Percentiles rank a stretch among this genome's conserved stretches.
Evolutionary conservation across 1,139 yeast genomes (phyloP).

Genomic region (Geotrichum reessii): DNA sequence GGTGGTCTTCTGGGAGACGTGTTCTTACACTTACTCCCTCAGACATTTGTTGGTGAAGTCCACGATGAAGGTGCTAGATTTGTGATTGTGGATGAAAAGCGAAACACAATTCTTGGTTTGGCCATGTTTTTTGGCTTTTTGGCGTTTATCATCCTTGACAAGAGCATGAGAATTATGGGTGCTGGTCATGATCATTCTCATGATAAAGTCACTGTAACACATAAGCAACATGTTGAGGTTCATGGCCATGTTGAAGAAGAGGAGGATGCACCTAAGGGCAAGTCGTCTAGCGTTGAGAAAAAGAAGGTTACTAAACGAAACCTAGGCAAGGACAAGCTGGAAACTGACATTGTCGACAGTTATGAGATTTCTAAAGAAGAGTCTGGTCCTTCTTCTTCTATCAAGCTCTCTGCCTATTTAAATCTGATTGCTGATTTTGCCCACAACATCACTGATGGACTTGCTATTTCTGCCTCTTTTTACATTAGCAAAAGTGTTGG

Average conservation of each 20-base stretch:
- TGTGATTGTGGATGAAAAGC: slow-evolving; percentile 45
- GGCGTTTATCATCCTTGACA: slow-evolving; percentile 52
- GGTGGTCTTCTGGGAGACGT: slow-evolving; percentile 70
- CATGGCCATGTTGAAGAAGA: slow-evolving; percentile 20
- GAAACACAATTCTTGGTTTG: slow-evolving; percentile 46
- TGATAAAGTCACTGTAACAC: slow-evolving; percentile 41
- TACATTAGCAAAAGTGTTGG: slow-evolving; percentile 53
- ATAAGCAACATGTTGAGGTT: slow-evolving; percentile 13
- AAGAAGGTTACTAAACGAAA: slow-evolving; percentile 28
- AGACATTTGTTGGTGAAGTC: slow-evolving; percentile 50
- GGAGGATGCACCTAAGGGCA: slow-evolving; percentile 23
- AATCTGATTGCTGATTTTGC: slow-evolving; percentile 60
- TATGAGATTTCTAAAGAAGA: slow-evolving; percentile 12
- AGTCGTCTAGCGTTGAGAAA: not conserved
- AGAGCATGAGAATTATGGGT: slow-evolving; percentile 46
- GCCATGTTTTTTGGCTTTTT: slow-evolving; percentile 54
- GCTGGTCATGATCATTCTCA: slow-evolving; percentile 36
- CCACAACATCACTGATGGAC: slow-evolving; percentile 66
- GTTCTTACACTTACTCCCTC: slow-evolving; percentile 60
- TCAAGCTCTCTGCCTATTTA: slow-evolving; percentile 49
- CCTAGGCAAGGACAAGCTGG: slow-evolving; percentile 12
- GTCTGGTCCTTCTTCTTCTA: slow-evolving; percentile 23
- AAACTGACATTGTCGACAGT: slow-evolving; percentile 16
- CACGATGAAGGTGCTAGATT: slow-evolving; percentile 40
- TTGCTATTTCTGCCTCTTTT: slow-evolving; percentile 63